Base-by-base conservation (phyloP, 768 basidiomycete species). In the Cubamyces lactineus region DNA sequence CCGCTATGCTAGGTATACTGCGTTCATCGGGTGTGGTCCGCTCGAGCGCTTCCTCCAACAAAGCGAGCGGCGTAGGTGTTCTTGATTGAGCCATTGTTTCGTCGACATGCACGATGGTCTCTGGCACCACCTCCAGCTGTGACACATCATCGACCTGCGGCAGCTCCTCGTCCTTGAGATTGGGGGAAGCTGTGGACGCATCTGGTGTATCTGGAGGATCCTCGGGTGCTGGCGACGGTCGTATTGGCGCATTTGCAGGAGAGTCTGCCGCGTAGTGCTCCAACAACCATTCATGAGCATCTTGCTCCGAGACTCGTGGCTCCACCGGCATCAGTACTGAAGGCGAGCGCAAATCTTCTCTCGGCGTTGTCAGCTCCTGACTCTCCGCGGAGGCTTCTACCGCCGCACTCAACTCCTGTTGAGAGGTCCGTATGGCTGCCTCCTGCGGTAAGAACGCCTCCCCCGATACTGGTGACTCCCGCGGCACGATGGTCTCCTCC, bases 251-350 rank as follows among this genome's bases (percentile, higher is more conserved):
- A 19, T 67, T 65, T 16, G 71, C 68, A 24, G 76, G 75, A 9
- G 76, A 54, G 55, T 61, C 60, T 16, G 62, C 74, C 39, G 79
- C 77, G 65, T 77, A 83, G 39, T 84, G 84, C 68, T 86, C 81
- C 62, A 85, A 68, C 55, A 86, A 74, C 84, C 84, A 86, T 67
- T 86, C 84, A 67, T 87, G 82, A 1, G 84, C 75, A 67, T 87
- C 86, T 62, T 82, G 79, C 30, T 82, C 75, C 13, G 12, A 12
- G 4, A 23, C 15, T 5, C 21, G 19, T 13, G 11, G 11, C 17
- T 23, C 15, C 5, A 7, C 40, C 3, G 19, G 8, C 50, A 77
- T 55, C 45, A 49, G 34, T 19, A n/a, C 46, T 19, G 45, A 42
- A 2, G 48, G 56, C 43, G 39, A 34, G 9, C 9, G 58, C 3